phyloP scores from a whole-genome alignment of 2,329 filamentous ascomycete genomes.

The Diaporthe velutina region DNA sequence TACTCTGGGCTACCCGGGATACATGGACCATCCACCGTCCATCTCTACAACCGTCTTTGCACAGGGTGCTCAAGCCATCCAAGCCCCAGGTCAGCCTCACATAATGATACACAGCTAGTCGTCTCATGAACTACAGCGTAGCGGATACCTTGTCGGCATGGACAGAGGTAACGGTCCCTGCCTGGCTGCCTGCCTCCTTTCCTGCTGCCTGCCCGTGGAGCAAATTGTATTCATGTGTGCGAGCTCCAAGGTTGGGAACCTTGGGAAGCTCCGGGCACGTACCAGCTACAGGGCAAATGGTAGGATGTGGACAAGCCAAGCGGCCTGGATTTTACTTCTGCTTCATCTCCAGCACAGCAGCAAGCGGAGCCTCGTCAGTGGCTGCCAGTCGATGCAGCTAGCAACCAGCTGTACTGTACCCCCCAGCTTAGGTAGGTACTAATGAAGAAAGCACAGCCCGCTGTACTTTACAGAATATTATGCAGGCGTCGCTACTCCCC shows the following conservation, averaged over 20 bases:
- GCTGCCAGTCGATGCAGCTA: constrained; percentile 6
- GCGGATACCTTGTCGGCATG: too few species aligned
- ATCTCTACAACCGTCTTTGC: too few species aligned
- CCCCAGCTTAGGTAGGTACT: too few species aligned
- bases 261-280: background rate
- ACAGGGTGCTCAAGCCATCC: too few species aligned
- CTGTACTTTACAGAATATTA: background rate
- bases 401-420: background rate
- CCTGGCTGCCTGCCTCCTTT: background rate
- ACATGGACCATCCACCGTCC: too few species aligned
- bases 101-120: too few species aligned
- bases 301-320: background rate
- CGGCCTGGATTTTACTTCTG: background rate
- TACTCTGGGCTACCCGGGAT: too few species aligned
- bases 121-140: background rate
- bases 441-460: background rate
- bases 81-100: too few species aligned
- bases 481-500: background rate
- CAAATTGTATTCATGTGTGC: constrained; percentile 2
- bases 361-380: constrained; percentile 5
- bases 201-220: background rate
- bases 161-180: background rate
- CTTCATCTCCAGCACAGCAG: background rate
- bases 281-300: background rate
- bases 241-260: background rate